phyloP scores from a whole-genome alignment of 805 yeast genomes.

The Candida piceae region DNA sequence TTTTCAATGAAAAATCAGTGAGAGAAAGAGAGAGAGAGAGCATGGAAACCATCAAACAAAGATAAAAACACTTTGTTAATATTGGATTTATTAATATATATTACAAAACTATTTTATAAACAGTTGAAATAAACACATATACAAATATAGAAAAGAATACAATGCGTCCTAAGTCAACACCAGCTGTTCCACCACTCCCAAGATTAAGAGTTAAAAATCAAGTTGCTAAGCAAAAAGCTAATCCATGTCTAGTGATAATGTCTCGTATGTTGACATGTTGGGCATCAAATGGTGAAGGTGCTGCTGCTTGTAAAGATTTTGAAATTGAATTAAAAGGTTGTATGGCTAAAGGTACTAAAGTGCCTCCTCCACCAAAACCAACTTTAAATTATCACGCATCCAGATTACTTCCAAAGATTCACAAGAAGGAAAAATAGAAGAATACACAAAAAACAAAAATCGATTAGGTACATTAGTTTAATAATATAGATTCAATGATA shows the following conservation, averaged over 20 bases:
- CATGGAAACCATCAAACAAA: background rate
- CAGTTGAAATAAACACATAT: no score
- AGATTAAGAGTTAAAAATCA: constrained; percentile 67
- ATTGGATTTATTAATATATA: no score
- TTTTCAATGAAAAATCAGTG: background rate
- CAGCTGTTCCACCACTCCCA: constrained; percentile 63
- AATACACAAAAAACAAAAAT: background rate
- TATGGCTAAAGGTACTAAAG: constrained; percentile 43
- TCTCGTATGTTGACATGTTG: constrained; percentile 86
- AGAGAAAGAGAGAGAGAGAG: background rate
- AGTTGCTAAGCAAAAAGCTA: constrained; percentile 49
- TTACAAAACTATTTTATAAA: no score
- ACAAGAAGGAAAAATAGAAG: constrained; percentile 27
- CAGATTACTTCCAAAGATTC: constrained; percentile 51
- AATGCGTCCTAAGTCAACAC: constrained; percentile 20
- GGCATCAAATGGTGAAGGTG: constrained; percentile 84
- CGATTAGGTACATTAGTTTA: no score
- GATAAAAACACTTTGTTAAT: no score
- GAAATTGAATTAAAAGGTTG: constrained; percentile 72
- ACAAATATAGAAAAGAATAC: no score
- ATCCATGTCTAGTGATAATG: constrained; percentile 77
- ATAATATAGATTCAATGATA: no score
- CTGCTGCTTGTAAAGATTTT: constrained; percentile 55
- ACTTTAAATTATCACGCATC: constrained; percentile 53
- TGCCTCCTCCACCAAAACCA: constrained; percentile 35